Conservation (phyloP, 257 asterid genomes). For the Rauvolfia tetraphylla region DNA sequence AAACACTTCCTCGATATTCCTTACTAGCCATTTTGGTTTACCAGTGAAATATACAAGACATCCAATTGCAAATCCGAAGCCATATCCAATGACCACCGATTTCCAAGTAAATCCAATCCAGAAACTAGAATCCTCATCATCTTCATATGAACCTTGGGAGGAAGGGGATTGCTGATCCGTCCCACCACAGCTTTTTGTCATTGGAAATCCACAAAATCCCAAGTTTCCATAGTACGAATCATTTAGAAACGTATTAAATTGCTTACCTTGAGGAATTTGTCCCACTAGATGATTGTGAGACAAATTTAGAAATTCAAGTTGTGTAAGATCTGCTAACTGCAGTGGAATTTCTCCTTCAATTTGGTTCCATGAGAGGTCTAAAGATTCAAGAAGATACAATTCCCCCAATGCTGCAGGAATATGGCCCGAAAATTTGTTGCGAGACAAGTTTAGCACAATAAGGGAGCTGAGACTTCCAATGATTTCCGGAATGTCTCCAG, state of each 20-base stretch:
- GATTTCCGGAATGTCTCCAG: not conserved
- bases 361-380: conserved; percentile 6
- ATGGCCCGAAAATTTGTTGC: not conserved
- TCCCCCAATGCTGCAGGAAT: conserved; percentile 10
- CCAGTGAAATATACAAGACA: no score
- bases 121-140: no score
- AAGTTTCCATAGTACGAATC: conserved; percentile 2
- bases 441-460: conserved; percentile 5
- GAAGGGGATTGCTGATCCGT: not conserved
- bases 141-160: no score
- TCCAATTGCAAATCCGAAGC: no score
- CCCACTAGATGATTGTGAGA: not conserved
- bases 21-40: no score
- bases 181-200: not conserved
- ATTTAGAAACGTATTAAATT: conserved; percentile 5
- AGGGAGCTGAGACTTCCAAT: not conserved
- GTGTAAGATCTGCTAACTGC: not conserved
- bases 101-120: no score
- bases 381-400: no score
- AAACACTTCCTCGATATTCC: not conserved
- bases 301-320: not conserved
- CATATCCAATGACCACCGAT: no score
- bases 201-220: conserved; percentile 15
- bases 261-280: not conserved
- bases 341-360: conserved; percentile 1